Evolutionary conservation across 305 asterid genomes (phyloP), one percentile per base, ranked within the genome.

Genomic region (Salvia sclarea): DNA sequence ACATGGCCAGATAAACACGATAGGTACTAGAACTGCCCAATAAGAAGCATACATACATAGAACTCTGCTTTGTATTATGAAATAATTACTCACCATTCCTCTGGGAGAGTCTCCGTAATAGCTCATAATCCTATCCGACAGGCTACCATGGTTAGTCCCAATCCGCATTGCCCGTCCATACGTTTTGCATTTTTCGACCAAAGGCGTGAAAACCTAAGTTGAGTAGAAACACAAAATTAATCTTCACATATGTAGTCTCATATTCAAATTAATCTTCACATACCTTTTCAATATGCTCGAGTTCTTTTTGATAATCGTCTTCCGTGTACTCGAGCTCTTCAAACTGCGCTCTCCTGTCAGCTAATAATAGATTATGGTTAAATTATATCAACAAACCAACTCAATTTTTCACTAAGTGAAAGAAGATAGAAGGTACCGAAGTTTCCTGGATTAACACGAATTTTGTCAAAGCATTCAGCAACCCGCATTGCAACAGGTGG

Each of bases 141-240:
- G 98, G 68, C 99, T 95, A 21, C 99, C 99, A 22, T 95, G 99
- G 82, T 95, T 95, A 61, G 99, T 92, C 61, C 99, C 99, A 70
- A 95, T 89, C 55, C 98, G 96, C 88, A 95, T 85, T 63, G 99
- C 99, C 28, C 97, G 87, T 7, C 98, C 98, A 41, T 92, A 92
- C 72, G 86, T 80, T 75, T 90, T 95, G 68, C 98, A 95, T 84
- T 95, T 95, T 72, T 95, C 98, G 75, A 95, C 99, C 90, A 95
- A 80, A 59, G 99, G 99, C 65, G 95, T 65, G 83, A 95, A 95
- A 55, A 95, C 96, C 99, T 95, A 25, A 66, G 31, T n/a, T n/a
- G n/a, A n/a, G n/a, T n/a, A n/a, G n/a, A n/a, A n/a, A n/a, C n/a
- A n/a, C n/a, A n/a, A n/a, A n/a, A n/a, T n/a, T n/a, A n/a, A n/a